Evolutionary conservation across 2,329 filamentous ascomycete species (phyloP).

Genomic region (Rhinocladiella similis): DNA sequence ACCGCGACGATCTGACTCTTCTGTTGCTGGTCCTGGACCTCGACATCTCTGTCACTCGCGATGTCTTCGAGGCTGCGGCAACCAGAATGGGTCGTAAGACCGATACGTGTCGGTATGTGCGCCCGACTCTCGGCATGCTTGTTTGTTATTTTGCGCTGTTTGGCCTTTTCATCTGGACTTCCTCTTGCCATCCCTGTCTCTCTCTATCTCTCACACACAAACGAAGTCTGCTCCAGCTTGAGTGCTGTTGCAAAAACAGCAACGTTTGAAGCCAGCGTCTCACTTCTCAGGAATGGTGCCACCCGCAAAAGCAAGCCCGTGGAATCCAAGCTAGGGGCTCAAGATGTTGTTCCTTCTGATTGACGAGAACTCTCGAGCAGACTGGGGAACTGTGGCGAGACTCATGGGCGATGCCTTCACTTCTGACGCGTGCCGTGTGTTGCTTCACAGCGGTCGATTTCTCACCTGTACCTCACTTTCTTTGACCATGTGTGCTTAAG

Average conservation of each 20-base stretch:
- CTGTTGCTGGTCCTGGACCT: conserved; percentile 10
- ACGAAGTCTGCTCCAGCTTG: conserved; percentile 14
- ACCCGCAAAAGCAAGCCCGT: too few relatives aligned
- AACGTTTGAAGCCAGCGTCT: too few relatives aligned
- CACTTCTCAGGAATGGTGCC: too few relatives aligned
- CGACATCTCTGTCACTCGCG: conserved; percentile 4
- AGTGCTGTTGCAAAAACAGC: conserved; percentile 11
- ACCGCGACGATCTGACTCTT: conserved; percentile 1
- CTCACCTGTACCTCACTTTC: not conserved
- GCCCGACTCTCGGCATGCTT: not conserved
- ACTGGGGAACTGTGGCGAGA: not conserved
- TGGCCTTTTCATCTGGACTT: not conserved
- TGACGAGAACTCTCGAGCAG: too few relatives aligned
- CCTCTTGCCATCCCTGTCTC: not conserved
- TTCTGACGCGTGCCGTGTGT: conserved; percentile 27
- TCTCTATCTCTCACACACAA: not conserved
- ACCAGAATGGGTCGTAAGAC: conserved; percentile 3
- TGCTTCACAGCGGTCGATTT: not conserved
- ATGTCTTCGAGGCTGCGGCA: conserved; percentile 5
- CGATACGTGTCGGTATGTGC: conserved; percentile 9
- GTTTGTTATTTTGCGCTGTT: not conserved
- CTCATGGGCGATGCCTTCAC: conserved; percentile 25
- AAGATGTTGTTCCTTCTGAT: too few relatives aligned
- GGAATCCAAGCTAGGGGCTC: too few relatives aligned
- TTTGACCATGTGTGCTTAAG: not conserved